Base-by-base conservation (phyloP, 208 protist species). In the Leishmania tarentolae region DNA sequence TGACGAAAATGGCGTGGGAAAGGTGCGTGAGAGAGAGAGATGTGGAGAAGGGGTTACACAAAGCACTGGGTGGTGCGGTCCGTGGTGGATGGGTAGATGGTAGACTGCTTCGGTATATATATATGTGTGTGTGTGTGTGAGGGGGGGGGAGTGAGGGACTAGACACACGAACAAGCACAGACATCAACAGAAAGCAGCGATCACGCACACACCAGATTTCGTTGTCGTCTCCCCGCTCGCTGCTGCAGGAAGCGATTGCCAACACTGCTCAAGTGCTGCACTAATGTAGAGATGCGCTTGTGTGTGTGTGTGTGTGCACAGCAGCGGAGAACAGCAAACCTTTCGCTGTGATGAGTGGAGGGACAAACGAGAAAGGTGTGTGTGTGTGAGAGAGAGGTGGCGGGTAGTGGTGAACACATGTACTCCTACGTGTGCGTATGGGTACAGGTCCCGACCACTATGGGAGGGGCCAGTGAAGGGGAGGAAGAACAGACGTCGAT, bases 91-190 rank as follows among this genome's bases (percentile, higher is more conserved):
- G 19, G 50, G 50, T 21, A 11, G 50, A 53, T 53, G 50, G 4
- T 53, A 11, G 19, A 53, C 50, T 53, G 50, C 19, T 11, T 53
- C 11, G 11, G 8, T 19, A 15, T 52, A 15, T 50, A 11, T 50
- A 11, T 52, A 21, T 21, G 19, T 1, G 15, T 17, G 50, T 21
- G 50, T 53, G 50, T 21, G 1, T 21, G 56, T 61, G 56, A 31
- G 56, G 56, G 24, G 56, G 0, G 56, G 46, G 47, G 50, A 6
- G 37, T 21, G 6, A 71, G 21, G 17, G 44, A 50, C 50, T n/a
- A n/a, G n/a, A 24, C 40, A n/a, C 73, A n/a, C 52, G 44, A 61
- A 42, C n/a, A 42, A 74, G 56, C 31, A 80, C 66, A 46, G 44
- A 35, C 47, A 80, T 56, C 35, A 19, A 75, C 56, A 31, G 28